These are phyloP conservation scores for Plenodomus biglobosus DNA, from an alignment of 2,329 filamentous ascomycete genomes.

Conservation along the genomic window DNA sequence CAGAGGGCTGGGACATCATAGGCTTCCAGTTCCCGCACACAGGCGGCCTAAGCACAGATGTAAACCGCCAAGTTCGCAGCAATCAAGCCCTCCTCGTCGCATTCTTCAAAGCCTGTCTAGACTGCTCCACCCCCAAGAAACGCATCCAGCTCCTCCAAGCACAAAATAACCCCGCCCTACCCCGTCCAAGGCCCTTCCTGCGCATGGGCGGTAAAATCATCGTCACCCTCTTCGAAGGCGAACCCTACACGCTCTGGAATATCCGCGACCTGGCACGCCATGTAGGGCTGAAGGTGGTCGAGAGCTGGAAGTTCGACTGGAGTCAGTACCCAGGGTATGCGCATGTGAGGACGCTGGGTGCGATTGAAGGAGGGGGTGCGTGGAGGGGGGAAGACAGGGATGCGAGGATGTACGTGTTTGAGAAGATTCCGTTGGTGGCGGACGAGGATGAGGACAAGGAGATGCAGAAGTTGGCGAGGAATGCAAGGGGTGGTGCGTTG, in stretches of 20 bases:
- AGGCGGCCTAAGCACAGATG: conserved; percentile 86
- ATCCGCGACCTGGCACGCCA: conserved; percentile 83
- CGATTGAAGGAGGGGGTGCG: conserved; percentile 47
- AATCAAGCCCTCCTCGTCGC: conserved; percentile 56
- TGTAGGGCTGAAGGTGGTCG: conserved; percentile 67
- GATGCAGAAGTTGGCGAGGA: conserved; percentile 14
- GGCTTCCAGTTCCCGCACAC: conserved; percentile 98
- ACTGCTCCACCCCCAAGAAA: conserved; percentile 15
- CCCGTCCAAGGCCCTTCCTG: conserved; percentile 45
- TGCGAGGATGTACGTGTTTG: conserved; percentile 52
- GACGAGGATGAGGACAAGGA: conserved; percentile 28
- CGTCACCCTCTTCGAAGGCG: conserved; percentile 87
- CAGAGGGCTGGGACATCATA: conserved; percentile 67
- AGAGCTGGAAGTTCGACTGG: conserved; percentile 70
- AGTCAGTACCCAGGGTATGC: conserved; percentile 70
- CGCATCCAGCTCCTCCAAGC: conserved; percentile 16
- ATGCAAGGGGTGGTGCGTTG: conserved; percentile 13
- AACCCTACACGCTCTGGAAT: conserved; percentile 97
- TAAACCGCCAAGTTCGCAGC: conserved; percentile 89
- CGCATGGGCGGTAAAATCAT: conserved; percentile 63
- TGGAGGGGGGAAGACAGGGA: conserved; percentile 54
- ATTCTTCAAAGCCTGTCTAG: conserved; percentile 37
- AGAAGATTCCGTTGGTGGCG: conserved; percentile 37
- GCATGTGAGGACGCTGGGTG: conserved; percentile 73
- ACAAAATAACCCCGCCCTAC: conserved; percentile 8